Evolutionary conservation across 139 green algal species (phyloP), one percentile per base, ranked within the genome.

Genomic region (Limnomonas spitsbergensis): DNA sequence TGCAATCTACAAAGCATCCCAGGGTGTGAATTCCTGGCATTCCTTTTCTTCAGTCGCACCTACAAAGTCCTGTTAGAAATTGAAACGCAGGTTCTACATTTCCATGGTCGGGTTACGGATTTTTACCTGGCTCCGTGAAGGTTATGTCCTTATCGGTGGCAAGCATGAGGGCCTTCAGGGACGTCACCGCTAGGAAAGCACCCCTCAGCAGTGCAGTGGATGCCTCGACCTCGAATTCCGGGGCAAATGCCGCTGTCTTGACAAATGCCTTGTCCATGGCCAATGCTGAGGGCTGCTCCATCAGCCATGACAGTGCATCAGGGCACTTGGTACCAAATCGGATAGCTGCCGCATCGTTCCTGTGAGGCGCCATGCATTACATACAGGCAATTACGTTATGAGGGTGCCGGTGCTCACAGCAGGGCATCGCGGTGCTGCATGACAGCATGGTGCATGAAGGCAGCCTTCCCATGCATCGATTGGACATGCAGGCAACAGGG

Each of bases 131-230:
- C 9, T 74, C 76, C 69, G 38, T 56, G 38, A 80, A 67, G 3
- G 61, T 53, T 20, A 86, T 47, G 40, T 85, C 82, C 14, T n/a
- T 56, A 37, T 72, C 66, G 1, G 69, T 80, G 4, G 80, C 78
- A 61, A 89, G 66, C n/a, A 87, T 42, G 34, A 87, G 56, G 3
- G 34, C 40, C 6, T 53, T 14, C 27, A 89, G 35, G 0, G 34
- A 72, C 0, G 80, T 74, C 2, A 86, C 38, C 1, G 32, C 38
- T 20, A 53, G 29, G 40, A 87, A 82, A 6, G 78, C 80, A 40
- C 36, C 37, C 1, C 74, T 73, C 39, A 89, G 80, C 53, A 86
- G 75, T 35, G 73, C 40, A 29, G 39, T 6, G 1, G 52, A 40
- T 1, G 76, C 83, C 66, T 82, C 76, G 3, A 85, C 40, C 77